Conservation (phyloP, 371 early-diverging fungal genomes). For the Rhizopus stolonifer region DNA sequence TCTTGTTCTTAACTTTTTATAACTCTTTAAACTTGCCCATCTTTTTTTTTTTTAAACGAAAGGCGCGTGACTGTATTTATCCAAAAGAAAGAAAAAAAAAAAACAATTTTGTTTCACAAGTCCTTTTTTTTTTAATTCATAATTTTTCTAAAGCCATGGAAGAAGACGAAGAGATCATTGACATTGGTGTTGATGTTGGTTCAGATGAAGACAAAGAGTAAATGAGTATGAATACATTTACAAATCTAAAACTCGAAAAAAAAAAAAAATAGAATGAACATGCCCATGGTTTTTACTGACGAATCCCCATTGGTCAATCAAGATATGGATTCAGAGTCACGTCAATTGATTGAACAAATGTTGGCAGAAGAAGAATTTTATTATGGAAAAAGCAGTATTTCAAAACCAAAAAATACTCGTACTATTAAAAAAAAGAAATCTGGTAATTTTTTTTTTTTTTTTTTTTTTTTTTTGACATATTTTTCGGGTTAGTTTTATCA, state of each 20-base stretch:
- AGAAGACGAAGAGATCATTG: slow-evolving; percentile 31
- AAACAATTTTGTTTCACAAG: too few relatives aligned
- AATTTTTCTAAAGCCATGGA: slow-evolving; percentile 6
- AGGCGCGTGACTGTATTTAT: too few relatives aligned
- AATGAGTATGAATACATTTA: neutral
- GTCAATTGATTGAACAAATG: slow-evolving; percentile 67
- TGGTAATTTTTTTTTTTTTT: too few relatives aligned
- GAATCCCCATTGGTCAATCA: neutral
- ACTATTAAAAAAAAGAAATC: slow-evolving; percentile 9
- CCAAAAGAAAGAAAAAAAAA: neutral
- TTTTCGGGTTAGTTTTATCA: slow-evolving; percentile 28
- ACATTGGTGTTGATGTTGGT: slow-evolving; percentile 29
- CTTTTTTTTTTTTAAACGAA: too few relatives aligned
- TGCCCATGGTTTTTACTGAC: neutral
- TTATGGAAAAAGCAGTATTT: slow-evolving; percentile 33
- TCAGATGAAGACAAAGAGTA: slow-evolving; percentile 15
- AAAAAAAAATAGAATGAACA: neutral
- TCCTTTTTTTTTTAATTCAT: slow-evolving; percentile 1
- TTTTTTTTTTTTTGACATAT: too few relatives aligned
- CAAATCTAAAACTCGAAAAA: neutral
- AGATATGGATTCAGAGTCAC: slow-evolving; percentile 64
- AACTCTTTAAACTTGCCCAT: too few relatives aligned
- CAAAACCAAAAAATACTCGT: slow-evolving; percentile 17
- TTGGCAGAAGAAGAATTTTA: slow-evolving; percentile 70
- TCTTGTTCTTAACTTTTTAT: too few relatives aligned